phyloP scores from a whole-genome alignment of 306 rosid genomes.

The Vigna nakashimae region DNA sequence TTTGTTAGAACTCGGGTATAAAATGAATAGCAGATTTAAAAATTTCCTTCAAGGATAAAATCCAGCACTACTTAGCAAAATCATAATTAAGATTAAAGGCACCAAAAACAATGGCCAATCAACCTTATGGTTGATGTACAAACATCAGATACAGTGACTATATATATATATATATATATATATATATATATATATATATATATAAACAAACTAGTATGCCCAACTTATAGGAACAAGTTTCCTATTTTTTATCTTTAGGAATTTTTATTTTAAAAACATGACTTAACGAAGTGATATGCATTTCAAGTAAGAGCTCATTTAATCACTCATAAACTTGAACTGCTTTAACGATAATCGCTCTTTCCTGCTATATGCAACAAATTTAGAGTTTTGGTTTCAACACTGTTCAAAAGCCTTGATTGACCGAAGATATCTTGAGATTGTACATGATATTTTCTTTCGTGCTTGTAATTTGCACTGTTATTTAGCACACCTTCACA shows the following conservation, averaged over 20 bases:
- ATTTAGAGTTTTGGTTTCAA: constrained; percentile 8
- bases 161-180: background rate
- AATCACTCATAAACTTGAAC: constrained; percentile 12
- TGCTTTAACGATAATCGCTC: background rate
- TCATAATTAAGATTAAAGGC: constrained; percentile 1
- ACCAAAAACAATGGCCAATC: background rate
- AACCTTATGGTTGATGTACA: constrained; percentile 14
- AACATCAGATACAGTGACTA: background rate
- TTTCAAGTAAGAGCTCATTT: background rate
- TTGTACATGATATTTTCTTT: background rate
- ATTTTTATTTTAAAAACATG: background rate
- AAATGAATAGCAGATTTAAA: constrained; percentile 28
- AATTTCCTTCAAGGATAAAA: background rate
- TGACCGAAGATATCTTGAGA: background rate
- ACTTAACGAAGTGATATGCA: background rate
- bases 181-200: too few species aligned
- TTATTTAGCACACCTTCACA: background rate
- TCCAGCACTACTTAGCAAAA: constrained; percentile 26
- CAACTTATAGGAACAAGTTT: background rate
- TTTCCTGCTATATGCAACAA: background rate
- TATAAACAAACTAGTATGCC: background rate
- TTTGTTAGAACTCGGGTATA: background rate
- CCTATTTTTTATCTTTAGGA: background rate
- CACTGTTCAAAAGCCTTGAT: background rate
- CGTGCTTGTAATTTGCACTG: background rate